These are phyloP conservation scores for Candida tropicalis DNA, from an alignment of 1,139 yeast species.

Conservation along the genomic window DNA sequence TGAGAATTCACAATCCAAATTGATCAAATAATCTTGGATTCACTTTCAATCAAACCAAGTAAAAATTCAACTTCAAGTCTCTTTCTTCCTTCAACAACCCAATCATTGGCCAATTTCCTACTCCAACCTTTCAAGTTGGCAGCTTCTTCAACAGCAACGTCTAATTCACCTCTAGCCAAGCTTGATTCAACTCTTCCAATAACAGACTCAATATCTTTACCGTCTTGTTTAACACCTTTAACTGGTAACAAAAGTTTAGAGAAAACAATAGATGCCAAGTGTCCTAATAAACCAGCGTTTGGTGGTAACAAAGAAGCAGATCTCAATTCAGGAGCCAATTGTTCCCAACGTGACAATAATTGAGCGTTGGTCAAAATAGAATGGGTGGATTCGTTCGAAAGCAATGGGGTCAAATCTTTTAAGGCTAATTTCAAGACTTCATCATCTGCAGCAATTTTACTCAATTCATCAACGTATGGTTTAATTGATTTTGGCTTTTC, in stretches of 20 bases:
- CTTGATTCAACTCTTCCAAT: constrained; percentile 84
- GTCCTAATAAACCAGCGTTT: constrained; percentile 94
- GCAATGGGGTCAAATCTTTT: constrained; percentile 38
- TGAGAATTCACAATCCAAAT: neutral
- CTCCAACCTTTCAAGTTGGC: constrained; percentile 93
- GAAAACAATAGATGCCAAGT: constrained; percentile 75
- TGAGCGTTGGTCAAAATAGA: constrained; percentile 70
- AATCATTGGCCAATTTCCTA: constrained; percentile 84
- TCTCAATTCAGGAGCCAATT: constrained; percentile 83
- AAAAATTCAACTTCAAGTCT: constrained; percentile 86
- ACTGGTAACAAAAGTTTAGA: constrained; percentile 72
- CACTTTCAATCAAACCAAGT: constrained; percentile 64
- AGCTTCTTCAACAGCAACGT: constrained; percentile 90
- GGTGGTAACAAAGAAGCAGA: constrained; percentile 89
- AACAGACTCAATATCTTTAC: constrained; percentile 85
- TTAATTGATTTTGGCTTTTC: constrained; percentile 36
- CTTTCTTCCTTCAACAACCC: constrained; percentile 88
- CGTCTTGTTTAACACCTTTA: constrained; percentile 59
- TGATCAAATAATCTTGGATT: constrained; percentile 40
- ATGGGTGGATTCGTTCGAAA: constrained; percentile 54
- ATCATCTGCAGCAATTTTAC: constrained; percentile 46
- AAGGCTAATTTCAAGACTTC: constrained; percentile 43
- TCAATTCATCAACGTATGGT: constrained; percentile 52
- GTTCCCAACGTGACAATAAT: constrained; percentile 69
- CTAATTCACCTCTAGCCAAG: constrained; percentile 75